Base-by-base conservation (phyloP, 139 green algal genomes). In the Chlorella vulgaris region DNA sequence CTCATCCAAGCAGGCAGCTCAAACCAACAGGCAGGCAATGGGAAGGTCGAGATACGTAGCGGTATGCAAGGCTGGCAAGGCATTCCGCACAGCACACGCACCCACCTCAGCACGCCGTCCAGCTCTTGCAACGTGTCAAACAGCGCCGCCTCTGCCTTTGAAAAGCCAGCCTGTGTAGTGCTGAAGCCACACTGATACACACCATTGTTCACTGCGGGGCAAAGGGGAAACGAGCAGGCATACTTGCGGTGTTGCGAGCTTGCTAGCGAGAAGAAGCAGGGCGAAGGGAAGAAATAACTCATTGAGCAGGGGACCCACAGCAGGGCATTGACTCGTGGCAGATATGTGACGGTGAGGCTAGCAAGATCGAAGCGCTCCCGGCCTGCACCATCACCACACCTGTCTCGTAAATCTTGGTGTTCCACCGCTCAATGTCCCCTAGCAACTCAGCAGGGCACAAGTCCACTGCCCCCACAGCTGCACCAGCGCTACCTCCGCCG, bases 141-240 rank as follows among this genome's bases (percentile, higher is more conserved):
- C 76, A 98, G 84, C 58, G 88, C 83, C 3, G 36, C 7, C 74
- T 93, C 85, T 4, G 90, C 90, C 0, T 65, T 31, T n/a, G 94
- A 88, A 69, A 97, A 98, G 4, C 90, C 94, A 1, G 43, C 81
- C 80, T 98, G 94, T 0, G 73, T 93, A 29, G 94, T 98, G 47
- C 89, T 74, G 71, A 98, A 98, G 36, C 94, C 94, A 36, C 79
- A 90, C 63, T 77, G 82, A 80, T 96, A 96, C 24, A 95, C 91
- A 3, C 90, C 94, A 73, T 98, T 98, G 91, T 96, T 96, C 28
- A 98, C 83, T 39, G 74, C 53, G 42, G 29, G 7, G 55, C 15
- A 28, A 7, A 33, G 47, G 71, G 21, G 4, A 78, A 18, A 2
- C 4, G 13, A 31, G 2, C 4, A 65, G 47, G 51, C 28, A 40